A percentile compares a stretch with the other conserved stretches of the same genome.
Conservation (phyloP, 2,329 filamentous ascomycete species). For the Didymosphaeria variabile region DNA sequence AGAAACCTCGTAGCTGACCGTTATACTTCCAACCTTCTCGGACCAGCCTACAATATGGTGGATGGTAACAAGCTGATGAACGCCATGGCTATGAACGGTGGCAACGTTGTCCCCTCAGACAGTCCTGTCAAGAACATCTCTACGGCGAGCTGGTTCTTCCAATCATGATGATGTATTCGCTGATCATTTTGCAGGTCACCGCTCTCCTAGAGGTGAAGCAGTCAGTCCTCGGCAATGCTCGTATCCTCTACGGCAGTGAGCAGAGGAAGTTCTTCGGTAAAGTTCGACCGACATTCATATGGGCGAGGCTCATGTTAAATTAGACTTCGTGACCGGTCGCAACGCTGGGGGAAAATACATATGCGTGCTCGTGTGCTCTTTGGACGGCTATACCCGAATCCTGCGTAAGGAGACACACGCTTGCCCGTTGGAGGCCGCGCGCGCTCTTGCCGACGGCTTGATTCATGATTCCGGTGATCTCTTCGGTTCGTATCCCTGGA, state of each 20-base stretch:
- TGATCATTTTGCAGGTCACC: conserved; percentile 55
- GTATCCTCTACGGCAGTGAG: conserved; percentile 40
- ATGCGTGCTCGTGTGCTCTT: conserved; percentile 94
- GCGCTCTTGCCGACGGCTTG: conserved; percentile 29
- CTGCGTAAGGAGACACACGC: conserved; percentile 76
- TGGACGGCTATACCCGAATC: conserved; percentile 75
- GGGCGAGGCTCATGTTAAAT: conserved; percentile 6
- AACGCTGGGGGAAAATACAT: conserved; percentile 69
- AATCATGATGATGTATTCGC: neutral
- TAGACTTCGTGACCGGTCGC: conserved; percentile 31
- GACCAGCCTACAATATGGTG: neutral
- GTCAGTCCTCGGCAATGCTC: conserved; percentile 33
- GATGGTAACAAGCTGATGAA: conserved; percentile 13
- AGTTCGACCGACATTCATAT: conserved; percentile 27
- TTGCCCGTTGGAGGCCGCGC: conserved; percentile 70
- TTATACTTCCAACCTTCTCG: neutral
- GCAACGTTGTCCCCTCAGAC: neutral
- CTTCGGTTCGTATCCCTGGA: conserved; percentile 24
- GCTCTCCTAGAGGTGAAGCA: conserved; percentile 49
- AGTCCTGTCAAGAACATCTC: conserved; percentile 15
- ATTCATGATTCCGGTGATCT: conserved; percentile 33
- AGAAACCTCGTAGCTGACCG: too few species aligned
- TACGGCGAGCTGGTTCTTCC: conserved; percentile 10
- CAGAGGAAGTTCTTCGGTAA: conserved; percentile 35
- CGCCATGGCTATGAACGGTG: conserved; percentile 11